Conservation (phyloP, 768 basidiomycete genomes). For the Crucibulum laeve region DNA sequence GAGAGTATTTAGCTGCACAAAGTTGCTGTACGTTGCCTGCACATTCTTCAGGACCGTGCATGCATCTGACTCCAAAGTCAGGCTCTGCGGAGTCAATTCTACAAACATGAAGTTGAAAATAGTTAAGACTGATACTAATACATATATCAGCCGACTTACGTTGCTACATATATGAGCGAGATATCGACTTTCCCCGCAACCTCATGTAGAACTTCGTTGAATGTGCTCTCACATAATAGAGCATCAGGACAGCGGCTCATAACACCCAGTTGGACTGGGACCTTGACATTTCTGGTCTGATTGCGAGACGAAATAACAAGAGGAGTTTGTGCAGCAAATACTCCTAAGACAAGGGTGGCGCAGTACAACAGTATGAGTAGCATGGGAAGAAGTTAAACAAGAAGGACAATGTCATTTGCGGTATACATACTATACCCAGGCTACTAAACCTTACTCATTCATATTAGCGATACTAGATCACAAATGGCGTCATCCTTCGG, state of each 20-base stretch:
- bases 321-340: too few relatives aligned
- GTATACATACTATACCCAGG: too few relatives aligned
- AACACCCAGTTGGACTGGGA: constrained; percentile 46
- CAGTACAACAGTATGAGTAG: too few relatives aligned
- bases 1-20: constrained; percentile 64
- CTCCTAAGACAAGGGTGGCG: too few relatives aligned
- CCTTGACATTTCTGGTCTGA: too few relatives aligned
- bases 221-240: constrained; percentile 71
- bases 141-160: constrained; percentile 38
- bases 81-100: constrained; percentile 63
- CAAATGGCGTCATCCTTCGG: too few relatives aligned
- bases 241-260: constrained; percentile 77
- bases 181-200: constrained; percentile 65
- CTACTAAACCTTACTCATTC: too few relatives aligned
- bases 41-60: constrained; percentile 80
- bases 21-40: constrained; percentile 87
- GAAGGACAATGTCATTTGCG: not conserved
- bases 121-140: not conserved
- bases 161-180: constrained; percentile 68
- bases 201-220: constrained; percentile 64
- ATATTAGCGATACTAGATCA: too few relatives aligned
- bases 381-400: not conserved
- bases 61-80: constrained; percentile 76
- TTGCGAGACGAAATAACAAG: too few relatives aligned
- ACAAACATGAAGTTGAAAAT: constrained; percentile 3